Percentiles rank a stretch among this genome's conserved stretches.
phyloP scores from a whole-genome alignment of 129 eudicot genomes.

The Heracleum sosnowskyi region DNA sequence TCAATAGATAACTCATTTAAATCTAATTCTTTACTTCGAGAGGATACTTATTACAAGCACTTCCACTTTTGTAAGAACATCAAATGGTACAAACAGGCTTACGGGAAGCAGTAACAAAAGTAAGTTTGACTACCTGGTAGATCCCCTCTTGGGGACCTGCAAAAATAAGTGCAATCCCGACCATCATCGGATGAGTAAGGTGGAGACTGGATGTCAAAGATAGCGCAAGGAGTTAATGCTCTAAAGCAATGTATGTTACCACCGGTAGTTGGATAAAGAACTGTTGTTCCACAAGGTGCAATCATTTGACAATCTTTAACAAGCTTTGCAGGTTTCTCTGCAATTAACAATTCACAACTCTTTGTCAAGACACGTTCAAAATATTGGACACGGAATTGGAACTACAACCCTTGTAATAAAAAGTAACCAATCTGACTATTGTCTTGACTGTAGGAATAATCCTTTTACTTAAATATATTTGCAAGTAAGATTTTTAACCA shows the following conservation, averaged over 20 bases:
- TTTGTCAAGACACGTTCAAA: neutral
- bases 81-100: neutral
- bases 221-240: constrained; percentile 80
- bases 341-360: neutral
- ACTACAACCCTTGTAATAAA: neutral
- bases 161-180: constrained; percentile 75
- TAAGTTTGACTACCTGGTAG: constrained; percentile 43
- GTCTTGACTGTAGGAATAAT: neutral
- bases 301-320: constrained; percentile 65
- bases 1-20: neutral
- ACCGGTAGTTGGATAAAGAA: constrained; percentile 66
- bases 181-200: constrained; percentile 87
- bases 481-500: neutral
- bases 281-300: constrained; percentile 71
- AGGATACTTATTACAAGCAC: neutral
- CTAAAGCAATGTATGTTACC: constrained; percentile 84
- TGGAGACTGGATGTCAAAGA: constrained; percentile 86
- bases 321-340: constrained; percentile 60
- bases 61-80: neutral
- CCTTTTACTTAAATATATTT: neutral
- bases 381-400: neutral
- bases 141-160: constrained; percentile 42
- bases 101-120: neutral
- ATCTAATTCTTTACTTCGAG: neutral
- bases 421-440: neutral